These are phyloP conservation scores for Orbilia ellipsospora DNA, from an alignment of 2,329 filamentous ascomycete species.

Conservation along the genomic window DNA sequence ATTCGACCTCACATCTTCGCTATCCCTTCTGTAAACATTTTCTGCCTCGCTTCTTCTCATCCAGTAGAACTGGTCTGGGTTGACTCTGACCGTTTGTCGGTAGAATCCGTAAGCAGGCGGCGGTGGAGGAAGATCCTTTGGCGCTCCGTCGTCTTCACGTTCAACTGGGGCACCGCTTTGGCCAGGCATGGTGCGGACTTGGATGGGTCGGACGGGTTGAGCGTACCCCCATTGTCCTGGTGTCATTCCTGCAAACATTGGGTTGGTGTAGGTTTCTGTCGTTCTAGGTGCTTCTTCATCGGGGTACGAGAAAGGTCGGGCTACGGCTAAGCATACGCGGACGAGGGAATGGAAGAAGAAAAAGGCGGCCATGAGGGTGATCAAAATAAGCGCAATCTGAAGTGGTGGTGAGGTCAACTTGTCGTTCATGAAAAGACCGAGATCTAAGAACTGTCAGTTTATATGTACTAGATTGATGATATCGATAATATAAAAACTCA, in stretches of 20 bases:
- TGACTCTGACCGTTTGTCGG: slow-evolving; percentile 58
- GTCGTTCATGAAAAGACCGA: slow-evolving; percentile 76
- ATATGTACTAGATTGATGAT: not conserved
- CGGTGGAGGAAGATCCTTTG: slow-evolving; percentile 73
- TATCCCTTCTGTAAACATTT: slow-evolving; percentile 28
- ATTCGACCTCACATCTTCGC: slow-evolving; percentile 14
- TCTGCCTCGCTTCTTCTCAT: slow-evolving; percentile 51
- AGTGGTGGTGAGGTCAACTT: slow-evolving; percentile 72
- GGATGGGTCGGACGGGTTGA: slow-evolving; percentile 78
- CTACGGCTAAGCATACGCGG: slow-evolving; percentile 75
- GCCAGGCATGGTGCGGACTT: slow-evolving; percentile 78
- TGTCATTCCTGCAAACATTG: slow-evolving; percentile 62
- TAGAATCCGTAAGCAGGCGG: slow-evolving; percentile 31
- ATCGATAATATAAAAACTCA: slow-evolving; percentile 41
- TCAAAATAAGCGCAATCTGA: slow-evolving; percentile 80
- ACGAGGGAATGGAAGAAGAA: slow-evolving; percentile 84
- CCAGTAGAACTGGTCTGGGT: slow-evolving; percentile 59
- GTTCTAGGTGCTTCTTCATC: slow-evolving; percentile 40
- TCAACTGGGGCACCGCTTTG: slow-evolving; percentile 72
- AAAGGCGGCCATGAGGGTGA: slow-evolving; percentile 78
- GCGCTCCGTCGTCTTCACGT: slow-evolving; percentile 66
- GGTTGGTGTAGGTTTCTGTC: slow-evolving; percentile 21
- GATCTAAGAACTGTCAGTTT: slow-evolving; percentile 67
- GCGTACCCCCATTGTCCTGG: slow-evolving; percentile 73
- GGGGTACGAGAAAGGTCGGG: slow-evolving; percentile 63